These are phyloP conservation scores for Ailanthus altissimus DNA, from an alignment of 345 rosid species.

Conservation along the genomic window DNA sequence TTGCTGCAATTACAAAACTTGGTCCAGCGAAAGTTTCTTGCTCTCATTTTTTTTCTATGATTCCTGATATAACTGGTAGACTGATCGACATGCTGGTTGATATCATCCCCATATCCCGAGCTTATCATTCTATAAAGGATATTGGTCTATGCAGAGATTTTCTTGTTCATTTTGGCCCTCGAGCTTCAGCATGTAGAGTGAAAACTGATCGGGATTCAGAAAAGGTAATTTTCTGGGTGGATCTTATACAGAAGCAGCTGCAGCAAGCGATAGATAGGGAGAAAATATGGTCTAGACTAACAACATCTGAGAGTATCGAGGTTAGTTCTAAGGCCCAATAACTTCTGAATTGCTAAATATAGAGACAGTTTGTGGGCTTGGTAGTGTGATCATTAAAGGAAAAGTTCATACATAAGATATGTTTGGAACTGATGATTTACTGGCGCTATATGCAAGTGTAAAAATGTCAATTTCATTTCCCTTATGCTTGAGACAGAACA, in stretches of 20 bases:
- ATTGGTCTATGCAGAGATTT: constrained; percentile 83
- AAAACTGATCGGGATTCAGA: constrained; percentile 62
- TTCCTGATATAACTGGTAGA: constrained; percentile 75
- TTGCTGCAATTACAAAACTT: constrained; percentile 83
- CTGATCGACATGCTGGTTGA: constrained; percentile 89
- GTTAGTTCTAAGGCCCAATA: constrained; percentile 42
- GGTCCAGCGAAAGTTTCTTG: constrained; percentile 86
- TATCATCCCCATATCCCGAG: constrained; percentile 66
- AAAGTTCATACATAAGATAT: constrained; percentile 11
- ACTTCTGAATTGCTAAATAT: constrained; percentile 1
- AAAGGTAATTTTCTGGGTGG: constrained; percentile 92
- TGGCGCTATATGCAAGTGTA: background rate
- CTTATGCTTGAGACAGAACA: background rate
- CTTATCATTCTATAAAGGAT: constrained; percentile 65
- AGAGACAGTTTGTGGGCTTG: constrained; percentile 15
- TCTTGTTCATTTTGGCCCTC: constrained; percentile 93
- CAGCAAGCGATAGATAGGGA: constrained; percentile 89
- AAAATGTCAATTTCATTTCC: background rate
- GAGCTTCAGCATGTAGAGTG: constrained; percentile 77
- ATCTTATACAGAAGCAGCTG: constrained; percentile 85
- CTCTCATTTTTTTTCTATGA: constrained; percentile 62
- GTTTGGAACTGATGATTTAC: background rate
- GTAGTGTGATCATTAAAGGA: background rate
- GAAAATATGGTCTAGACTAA: constrained; percentile 93
- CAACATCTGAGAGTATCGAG: constrained; percentile 96